These are phyloP conservation scores for Coniella lustricola DNA, from an alignment of 2,329 filamentous ascomycete species.

Conservation along the genomic window DNA sequence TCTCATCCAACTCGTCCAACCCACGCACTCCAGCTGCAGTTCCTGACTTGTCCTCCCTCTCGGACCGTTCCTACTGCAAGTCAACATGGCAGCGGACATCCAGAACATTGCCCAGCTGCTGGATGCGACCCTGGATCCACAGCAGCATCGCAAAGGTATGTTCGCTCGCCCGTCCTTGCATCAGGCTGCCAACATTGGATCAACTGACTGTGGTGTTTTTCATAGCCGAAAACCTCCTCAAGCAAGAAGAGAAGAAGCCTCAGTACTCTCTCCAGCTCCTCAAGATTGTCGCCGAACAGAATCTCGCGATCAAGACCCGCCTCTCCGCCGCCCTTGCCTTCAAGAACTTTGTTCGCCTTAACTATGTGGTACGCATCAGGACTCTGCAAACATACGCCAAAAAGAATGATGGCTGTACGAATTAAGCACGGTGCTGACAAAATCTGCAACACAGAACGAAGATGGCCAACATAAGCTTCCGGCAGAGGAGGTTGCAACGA, in stretches of 20 bases:
- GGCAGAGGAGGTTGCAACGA: conserved; percentile 72
- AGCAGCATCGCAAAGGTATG: conserved; percentile 81
- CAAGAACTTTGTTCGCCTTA: conserved; percentile 95
- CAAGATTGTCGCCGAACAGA: conserved; percentile 76
- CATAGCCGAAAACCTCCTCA: conserved; percentile 73
- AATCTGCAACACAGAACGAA: conserved; percentile 62
- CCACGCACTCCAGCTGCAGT: conserved; percentile 2
- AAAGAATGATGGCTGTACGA: background rate
- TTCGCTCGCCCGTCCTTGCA: background rate
- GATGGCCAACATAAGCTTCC: conserved; percentile 90
- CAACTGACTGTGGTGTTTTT: conserved; percentile 12
- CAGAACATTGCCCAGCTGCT: conserved; percentile 71
- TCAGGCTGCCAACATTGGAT: too few species aligned
- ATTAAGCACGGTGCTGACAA: background rate
- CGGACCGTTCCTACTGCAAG: conserved; percentile 1
- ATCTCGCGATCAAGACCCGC: conserved; percentile 68
- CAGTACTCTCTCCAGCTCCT: conserved; percentile 84
- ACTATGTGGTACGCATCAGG: conserved; percentile 74
- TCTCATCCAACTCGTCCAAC: background rate
- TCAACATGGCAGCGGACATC: conserved; percentile 51
- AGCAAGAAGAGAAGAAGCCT: conserved; percentile 71
- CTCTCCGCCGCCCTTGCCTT: conserved; percentile 88
- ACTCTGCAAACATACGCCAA: too few species aligned
- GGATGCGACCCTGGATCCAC: conserved; percentile 81
- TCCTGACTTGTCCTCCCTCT: conserved; percentile 4